These are phyloP conservation scores for Daedalea quercina DNA, from an alignment of 768 basidiomycete species.

Conservation along the genomic window DNA sequence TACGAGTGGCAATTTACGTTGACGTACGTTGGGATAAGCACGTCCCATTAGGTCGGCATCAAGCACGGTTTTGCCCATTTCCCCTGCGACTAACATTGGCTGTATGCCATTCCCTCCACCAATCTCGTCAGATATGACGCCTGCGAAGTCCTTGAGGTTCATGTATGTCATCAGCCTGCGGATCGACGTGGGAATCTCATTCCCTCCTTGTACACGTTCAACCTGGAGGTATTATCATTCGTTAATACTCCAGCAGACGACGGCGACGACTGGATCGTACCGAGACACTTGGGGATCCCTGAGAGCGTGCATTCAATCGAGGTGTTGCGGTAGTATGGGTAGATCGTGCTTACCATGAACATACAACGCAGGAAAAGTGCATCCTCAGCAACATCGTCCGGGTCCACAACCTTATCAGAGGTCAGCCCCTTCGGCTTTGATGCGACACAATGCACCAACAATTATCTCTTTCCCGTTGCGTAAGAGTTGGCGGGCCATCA, in stretches of 20 bases:
- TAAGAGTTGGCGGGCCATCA: constrained; percentile 45
- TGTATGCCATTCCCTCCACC: constrained; percentile 35
- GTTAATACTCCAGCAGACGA: no score
- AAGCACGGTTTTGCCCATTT: constrained; percentile 23
- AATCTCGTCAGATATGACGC: constrained; percentile 29
- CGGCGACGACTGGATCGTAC: constrained; percentile 4
- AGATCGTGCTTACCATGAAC: constrained; percentile 17
- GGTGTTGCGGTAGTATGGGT: background rate
- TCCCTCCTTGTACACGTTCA: constrained; percentile 21
- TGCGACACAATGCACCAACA: constrained; percentile 6
- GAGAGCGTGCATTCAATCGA: background rate
- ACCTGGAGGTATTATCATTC: constrained; percentile 1
- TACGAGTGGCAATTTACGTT: background rate
- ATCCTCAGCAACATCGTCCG: constrained; percentile 34
- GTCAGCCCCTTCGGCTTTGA: no score
- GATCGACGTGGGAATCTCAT: constrained; percentile 17
- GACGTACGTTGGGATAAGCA: constrained; percentile 25
- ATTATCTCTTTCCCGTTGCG: constrained; percentile 32
- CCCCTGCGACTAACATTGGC: constrained; percentile 23
- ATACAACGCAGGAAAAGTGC: constrained; percentile 24
- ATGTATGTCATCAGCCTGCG: constrained; percentile 18
- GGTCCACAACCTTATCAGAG: constrained; percentile 17
- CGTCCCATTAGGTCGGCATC: constrained; percentile 34
- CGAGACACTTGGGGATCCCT: constrained; percentile 22
- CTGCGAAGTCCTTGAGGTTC: constrained; percentile 15